phyloP scores from a whole-genome alignment of 768 basidiomycete genomes.

The Tremella yokohamensis region DNA sequence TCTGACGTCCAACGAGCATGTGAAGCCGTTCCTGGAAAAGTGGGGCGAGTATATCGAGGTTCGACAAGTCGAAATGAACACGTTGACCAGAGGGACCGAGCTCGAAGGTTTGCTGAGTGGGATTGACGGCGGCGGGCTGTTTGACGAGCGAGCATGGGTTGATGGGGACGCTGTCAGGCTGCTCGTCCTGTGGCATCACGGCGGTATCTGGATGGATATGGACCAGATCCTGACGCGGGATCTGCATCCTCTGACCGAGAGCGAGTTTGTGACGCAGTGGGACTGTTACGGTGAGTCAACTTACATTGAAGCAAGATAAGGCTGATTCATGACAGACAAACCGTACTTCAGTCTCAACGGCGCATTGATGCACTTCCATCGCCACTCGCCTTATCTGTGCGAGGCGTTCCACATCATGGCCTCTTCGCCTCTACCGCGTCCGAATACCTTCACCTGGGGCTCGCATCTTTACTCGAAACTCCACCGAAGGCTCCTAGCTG shows the following conservation, averaged over 20 bases:
- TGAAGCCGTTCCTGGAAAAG: conserved; percentile 60
- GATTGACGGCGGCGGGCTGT: conserved; percentile 45
- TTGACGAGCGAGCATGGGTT: conserved; percentile 83
- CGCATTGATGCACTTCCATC: conserved; percentile 86
- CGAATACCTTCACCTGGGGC: conserved; percentile 90
- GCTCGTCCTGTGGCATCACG: conserved; percentile 80
- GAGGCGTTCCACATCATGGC: conserved; percentile 92
- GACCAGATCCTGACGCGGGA: conserved; percentile 88
- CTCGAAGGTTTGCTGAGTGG: conserved; percentile 63
- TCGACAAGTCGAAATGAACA: conserved; percentile 63
- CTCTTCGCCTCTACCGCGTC: conserved; percentile 65
- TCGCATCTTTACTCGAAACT: conserved; percentile 84
- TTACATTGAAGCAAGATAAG: not conserved
- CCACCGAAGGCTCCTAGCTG: conserved; percentile 75
- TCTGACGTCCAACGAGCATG: conserved; percentile 55
- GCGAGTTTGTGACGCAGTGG: conserved; percentile 98
- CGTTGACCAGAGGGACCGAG: conserved; percentile 70
- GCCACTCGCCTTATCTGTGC: conserved; percentile 91
- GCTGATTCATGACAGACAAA: conserved; percentile 59
- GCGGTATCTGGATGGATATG: conserved; percentile 98
- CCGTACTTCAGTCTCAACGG: conserved; percentile 78
- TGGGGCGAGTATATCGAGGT: conserved; percentile 73
- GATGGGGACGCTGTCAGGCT: conserved; percentile 90
- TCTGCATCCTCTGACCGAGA: conserved; percentile 77
- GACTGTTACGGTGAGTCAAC: conserved; percentile 79